Evolutionary conservation across 148 eudicot species (phyloP).

Genomic region (Mesembryanthemum crystallinum): DNA sequence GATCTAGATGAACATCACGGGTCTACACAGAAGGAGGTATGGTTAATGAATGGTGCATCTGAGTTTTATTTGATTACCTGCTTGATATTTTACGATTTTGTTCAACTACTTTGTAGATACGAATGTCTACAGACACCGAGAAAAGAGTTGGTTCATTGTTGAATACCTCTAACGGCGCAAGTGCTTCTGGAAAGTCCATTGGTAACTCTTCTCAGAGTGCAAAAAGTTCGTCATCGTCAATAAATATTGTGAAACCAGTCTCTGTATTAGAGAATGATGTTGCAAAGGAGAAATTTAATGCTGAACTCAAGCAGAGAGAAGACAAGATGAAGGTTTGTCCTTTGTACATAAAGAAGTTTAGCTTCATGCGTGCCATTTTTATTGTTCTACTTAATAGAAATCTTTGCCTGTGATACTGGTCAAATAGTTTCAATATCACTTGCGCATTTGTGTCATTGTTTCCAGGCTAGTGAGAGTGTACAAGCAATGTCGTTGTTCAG

Average conservation of each 20-base stretch:
- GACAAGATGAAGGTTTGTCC: slow-evolving; percentile 69
- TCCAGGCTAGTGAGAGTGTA: slow-evolving; percentile 56
- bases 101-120: slow-evolving; percentile 55
- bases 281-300: slow-evolving; percentile 54
- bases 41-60: background rate
- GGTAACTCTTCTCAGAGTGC: slow-evolving; percentile 48
- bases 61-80: too few relatives aligned
- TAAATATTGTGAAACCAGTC: slow-evolving; percentile 26
- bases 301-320: slow-evolving; percentile 70
- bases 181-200: slow-evolving; percentile 26
- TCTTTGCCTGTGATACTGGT: slow-evolving; percentile 1
- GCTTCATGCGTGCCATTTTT: background rate
- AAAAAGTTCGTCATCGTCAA: slow-evolving; percentile 25
- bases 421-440: background rate
- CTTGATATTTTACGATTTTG: too few relatives aligned
- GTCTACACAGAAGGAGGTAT: slow-evolving; percentile 85
- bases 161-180: slow-evolving; percentile 46
- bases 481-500: slow-evolving; percentile 71
- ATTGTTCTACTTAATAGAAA: background rate
- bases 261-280: slow-evolving; percentile 33
- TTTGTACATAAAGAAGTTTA: background rate
- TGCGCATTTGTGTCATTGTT: background rate
- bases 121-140: slow-evolving; percentile 78
- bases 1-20: slow-evolving; percentile 97
- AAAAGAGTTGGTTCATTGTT: slow-evolving; percentile 71